phyloP scores from a whole-genome alignment of 1,284 basidiomycete genomes.

The Phellopilus nigrolimitatus region DNA sequence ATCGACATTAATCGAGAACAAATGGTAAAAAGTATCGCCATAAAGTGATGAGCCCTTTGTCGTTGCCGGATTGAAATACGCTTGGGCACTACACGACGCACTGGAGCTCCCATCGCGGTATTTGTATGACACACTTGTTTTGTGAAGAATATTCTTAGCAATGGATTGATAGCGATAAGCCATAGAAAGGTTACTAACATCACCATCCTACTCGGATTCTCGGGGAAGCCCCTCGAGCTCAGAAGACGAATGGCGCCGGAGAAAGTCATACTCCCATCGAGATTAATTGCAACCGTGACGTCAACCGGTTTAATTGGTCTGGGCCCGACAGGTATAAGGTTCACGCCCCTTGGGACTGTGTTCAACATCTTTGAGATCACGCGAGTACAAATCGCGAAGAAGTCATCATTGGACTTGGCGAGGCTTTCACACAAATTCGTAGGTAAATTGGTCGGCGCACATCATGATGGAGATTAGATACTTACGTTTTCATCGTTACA shows the following conservation, averaged over 20 bases:
- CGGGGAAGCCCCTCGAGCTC: constrained; percentile 11
- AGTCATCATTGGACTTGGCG: constrained; percentile 13
- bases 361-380: constrained; percentile 28
- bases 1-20: constrained; percentile 5
- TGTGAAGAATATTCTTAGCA: too few relatives aligned
- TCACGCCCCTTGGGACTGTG: constrained; percentile 25
- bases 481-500: constrained; percentile 24
- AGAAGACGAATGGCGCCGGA: constrained; percentile 10
- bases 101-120: not conserved
- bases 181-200: not conserved
- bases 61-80: not conserved
- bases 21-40: constrained; percentile 10
- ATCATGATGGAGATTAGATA: not conserved
- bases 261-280: constrained; percentile 14
- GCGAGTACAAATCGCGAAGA: constrained; percentile 21
- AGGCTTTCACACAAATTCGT: constrained; percentile 8
- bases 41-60: constrained; percentile 6
- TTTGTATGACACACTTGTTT: constrained; percentile 1
- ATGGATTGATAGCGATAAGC: not conserved
- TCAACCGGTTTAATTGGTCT: constrained; percentile 25
- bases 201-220: not conserved
- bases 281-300: constrained; percentile 18
- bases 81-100: not conserved
- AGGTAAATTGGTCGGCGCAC: not conserved
- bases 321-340: constrained; percentile 23